A percentile compares a stretch with the other conserved stretches of the same genome.
Evolutionary conservation across 1,284 basidiomycete genomes (phyloP).

Genomic region (Sporisorium exsertum): DNA sequence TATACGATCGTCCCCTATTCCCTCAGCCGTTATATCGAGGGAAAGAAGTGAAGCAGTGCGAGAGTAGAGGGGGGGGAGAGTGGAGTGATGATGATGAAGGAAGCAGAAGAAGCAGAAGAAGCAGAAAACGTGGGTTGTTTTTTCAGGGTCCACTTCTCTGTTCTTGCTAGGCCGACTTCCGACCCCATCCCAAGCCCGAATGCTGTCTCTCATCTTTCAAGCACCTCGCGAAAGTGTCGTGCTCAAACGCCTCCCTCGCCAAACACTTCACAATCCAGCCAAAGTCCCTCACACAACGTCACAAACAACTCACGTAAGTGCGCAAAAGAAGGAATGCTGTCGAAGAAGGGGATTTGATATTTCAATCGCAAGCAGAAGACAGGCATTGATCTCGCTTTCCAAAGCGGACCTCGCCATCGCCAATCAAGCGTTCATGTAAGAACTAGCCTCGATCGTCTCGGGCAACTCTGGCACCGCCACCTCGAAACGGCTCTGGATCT

Average conservation of each 20-base stretch:
- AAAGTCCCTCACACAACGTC: background rate
- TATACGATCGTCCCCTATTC: no score
- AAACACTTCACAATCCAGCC: background rate
- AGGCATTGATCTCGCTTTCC: no score
- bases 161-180: slow-evolving; percentile 6
- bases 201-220: background rate
- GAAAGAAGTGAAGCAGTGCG: background rate
- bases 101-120: background rate
- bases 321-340: background rate
- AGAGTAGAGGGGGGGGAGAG: background rate
- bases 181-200: background rate
- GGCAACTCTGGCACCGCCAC: slow-evolving; percentile 92
- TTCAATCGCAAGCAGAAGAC: background rate
- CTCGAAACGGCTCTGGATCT: slow-evolving; percentile 91
- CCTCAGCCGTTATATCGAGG: background rate
- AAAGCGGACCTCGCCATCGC: background rate
- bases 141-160: slow-evolving; percentile 22
- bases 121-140: background rate
- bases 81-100: background rate
- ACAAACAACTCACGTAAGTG: background rate
- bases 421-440: slow-evolving; percentile 69
- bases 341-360: background rate
- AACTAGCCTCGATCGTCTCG: slow-evolving; percentile 84
- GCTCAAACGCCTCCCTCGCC: background rate
- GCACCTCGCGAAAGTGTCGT: background rate